Conservation (phyloP, 2,329 filamentous ascomycete genomes). For the Stemphylium vesicarium region DNA sequence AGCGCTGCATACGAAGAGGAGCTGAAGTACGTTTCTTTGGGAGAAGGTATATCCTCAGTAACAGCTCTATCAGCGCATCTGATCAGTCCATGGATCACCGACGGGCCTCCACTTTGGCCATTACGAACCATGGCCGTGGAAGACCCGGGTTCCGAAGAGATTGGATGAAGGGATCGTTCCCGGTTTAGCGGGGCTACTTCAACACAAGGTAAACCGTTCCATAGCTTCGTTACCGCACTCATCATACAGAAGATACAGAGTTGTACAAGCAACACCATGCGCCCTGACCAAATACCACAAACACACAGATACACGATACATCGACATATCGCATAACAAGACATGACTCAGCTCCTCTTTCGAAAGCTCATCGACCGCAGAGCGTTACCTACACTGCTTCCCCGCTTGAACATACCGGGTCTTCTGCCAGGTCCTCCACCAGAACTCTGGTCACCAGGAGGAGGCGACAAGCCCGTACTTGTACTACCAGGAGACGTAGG, state of each 20-base stretch:
- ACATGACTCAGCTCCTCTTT: slow-evolving; percentile 12
- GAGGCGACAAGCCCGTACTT: slow-evolving; percentile 5
- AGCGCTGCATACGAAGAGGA: background rate
- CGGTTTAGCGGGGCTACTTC: too few species aligned
- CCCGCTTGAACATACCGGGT: slow-evolving; percentile 23
- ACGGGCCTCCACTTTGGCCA: slow-evolving; percentile 2
- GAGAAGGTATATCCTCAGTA: background rate
- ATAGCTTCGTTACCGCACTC: too few species aligned
- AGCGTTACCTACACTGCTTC: slow-evolving; percentile 22
- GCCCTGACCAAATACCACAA: background rate
- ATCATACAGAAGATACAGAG: background rate
- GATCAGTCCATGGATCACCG: background rate
- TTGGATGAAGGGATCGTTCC: background rate
- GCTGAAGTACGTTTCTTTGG: background rate
- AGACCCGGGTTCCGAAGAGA: background rate
- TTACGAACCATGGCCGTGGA: slow-evolving; percentile 4
- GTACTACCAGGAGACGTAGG: background rate
- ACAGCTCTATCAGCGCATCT: background rate
- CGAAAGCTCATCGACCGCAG: slow-evolving; percentile 24
- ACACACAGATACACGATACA: background rate
- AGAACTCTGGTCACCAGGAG: slow-evolving; percentile 1
- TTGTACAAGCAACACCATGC: background rate
- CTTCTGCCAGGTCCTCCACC: slow-evolving; percentile 10
- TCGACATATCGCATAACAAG: background rate
- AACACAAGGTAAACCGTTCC: too few species aligned